Conservation (phyloP, 2,329 filamentous ascomycete genomes). For the Aspergillus fumigatus region DNA sequence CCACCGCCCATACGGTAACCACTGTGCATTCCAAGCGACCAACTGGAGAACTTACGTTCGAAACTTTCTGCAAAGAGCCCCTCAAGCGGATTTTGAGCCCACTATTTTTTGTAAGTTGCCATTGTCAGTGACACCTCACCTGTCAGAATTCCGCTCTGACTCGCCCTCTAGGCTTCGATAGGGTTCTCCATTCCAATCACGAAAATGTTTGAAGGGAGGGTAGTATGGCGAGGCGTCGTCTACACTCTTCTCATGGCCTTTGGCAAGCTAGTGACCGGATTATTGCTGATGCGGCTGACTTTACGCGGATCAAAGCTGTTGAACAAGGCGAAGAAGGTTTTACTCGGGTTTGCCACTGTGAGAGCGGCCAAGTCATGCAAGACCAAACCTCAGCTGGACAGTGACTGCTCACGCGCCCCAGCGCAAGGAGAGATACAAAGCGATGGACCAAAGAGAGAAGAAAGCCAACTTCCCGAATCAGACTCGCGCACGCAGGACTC, state of each 20-base stretch:
- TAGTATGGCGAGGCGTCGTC: constrained; percentile 69
- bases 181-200: constrained; percentile 75
- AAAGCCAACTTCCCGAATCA: not conserved
- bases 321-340: not conserved
- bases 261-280: constrained; percentile 56
- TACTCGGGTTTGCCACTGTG: not conserved
- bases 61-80: constrained; percentile 43
- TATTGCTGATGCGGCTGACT: constrained; percentile 51
- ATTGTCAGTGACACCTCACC: not conserved
- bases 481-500: not conserved
- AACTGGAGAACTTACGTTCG: constrained; percentile 36
- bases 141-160: not conserved
- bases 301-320: not conserved
- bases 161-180: constrained; percentile 48
- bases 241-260: constrained; percentile 68
- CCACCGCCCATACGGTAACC: not conserved
- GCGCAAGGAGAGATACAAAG: not conserved
- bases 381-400: not conserved
- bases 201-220: constrained; percentile 58
- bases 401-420: not conserved
- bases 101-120: constrained; percentile 62
- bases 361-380: not conserved
- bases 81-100: constrained; percentile 58
- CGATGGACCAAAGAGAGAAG: not conserved
- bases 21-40: not conserved